Conservation (phyloP, 345 rosid genomes). For the Lumnitzera racemosa region DNA sequence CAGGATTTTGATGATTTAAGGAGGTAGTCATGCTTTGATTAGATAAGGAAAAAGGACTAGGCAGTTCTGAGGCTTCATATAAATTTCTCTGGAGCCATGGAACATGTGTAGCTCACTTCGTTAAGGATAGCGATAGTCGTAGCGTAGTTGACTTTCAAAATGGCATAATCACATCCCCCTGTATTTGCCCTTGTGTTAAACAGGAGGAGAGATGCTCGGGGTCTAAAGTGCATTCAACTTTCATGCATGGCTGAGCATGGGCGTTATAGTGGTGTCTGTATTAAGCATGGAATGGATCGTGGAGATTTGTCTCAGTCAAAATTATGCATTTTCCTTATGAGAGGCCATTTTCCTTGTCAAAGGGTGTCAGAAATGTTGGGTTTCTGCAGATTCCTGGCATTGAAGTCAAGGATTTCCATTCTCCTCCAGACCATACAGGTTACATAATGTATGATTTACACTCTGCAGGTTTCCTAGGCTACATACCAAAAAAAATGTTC, state of each 20-base stretch:
- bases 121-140: conserved; percentile 53
- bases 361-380: conserved; percentile 15
- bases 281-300: conserved; percentile 27
- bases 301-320: conserved; percentile 29
- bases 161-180: conserved; percentile 66
- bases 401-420: conserved; percentile 7
- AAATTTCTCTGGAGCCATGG: conserved; percentile 24
- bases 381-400: conserved; percentile 28
- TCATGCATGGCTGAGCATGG: conserved; percentile 43
- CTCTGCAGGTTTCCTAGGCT: too few species aligned
- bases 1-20: conserved; percentile 5
- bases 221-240: conserved; percentile 43
- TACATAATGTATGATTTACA: too few species aligned
- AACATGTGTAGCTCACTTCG: conserved; percentile 29
- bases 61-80: conserved; percentile 19
- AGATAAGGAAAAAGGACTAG: conserved; percentile 21
- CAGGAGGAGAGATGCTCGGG: conserved; percentile 57
- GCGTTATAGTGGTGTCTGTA: conserved; percentile 30
- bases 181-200: conserved; percentile 65
- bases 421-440: background rate
- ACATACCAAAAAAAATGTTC: too few species aligned
- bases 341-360: conserved; percentile 16
- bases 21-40: conserved; percentile 22
- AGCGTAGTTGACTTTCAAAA: conserved; percentile 42
- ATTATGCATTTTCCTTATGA: conserved; percentile 27